These are phyloP conservation scores for Gracilaria caudata DNA, from an alignment of 23 red algal genomes.

Conservation along the genomic window DNA sequence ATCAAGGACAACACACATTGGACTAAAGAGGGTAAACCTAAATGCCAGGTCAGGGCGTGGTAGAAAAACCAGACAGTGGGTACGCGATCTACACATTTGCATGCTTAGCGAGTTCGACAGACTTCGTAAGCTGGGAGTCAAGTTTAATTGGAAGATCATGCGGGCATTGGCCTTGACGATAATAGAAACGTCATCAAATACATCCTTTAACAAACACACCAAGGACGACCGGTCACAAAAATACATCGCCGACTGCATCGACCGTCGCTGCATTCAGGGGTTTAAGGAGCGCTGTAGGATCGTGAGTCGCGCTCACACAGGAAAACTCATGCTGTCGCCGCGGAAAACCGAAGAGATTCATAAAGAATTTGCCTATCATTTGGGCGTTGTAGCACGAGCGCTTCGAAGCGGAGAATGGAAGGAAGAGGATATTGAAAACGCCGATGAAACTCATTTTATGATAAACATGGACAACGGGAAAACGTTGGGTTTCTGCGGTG, in stretches of 20 bases:
- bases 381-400: not conserved
- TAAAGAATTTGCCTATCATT: slow-evolving; percentile 22
- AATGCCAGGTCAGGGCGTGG: not conserved
- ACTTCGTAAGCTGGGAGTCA: not conserved
- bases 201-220: not conserved
- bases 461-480: not conserved
- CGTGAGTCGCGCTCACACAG: slow-evolving; percentile 33
- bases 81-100: not conserved
- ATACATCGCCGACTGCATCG: not conserved
- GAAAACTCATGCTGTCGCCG: slow-evolving; percentile 14
- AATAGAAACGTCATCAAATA: not conserved
- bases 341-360: not conserved
- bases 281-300: slow-evolving; percentile 33
- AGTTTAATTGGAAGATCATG: slow-evolving; percentile 1
- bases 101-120: not conserved
- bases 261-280: not conserved
- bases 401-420: not conserved
- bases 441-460: not conserved
- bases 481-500: not conserved
- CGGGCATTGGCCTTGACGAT: not conserved
- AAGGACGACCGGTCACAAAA: not conserved
- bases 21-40: not conserved
- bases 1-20: no score
- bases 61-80: not conserved
- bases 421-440: slow-evolving; percentile 10